phyloP scores from a whole-genome alignment of 257 asterid genomes.

The Rhazya stricta region DNA sequence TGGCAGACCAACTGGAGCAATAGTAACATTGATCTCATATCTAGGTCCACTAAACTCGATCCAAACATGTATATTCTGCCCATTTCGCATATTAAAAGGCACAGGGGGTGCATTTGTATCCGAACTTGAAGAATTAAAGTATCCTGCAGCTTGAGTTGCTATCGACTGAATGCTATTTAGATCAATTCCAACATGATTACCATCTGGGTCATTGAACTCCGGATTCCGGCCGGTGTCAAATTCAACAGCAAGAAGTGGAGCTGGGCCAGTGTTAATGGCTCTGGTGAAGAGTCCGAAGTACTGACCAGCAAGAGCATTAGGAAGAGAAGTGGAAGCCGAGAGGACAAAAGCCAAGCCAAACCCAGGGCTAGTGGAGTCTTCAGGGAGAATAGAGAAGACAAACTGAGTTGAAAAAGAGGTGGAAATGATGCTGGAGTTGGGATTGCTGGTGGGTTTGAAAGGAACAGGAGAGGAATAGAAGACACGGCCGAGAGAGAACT shows the following conservation, averaged over 20 bases:
- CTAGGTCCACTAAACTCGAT: constrained; percentile 59
- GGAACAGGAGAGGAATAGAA: constrained; percentile 48
- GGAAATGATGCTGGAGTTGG: constrained; percentile 34
- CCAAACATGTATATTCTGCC: constrained; percentile 70
- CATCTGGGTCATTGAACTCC: constrained; percentile 56
- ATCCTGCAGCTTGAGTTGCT: constrained; percentile 39
- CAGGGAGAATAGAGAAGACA: constrained; percentile 67
- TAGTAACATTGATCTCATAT: constrained; percentile 56
- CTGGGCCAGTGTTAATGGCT: constrained; percentile 28
- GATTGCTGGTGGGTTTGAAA: constrained; percentile 25
- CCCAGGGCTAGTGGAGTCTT: constrained; percentile 59
- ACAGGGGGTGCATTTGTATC: constrained; percentile 26
- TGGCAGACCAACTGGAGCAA: constrained; percentile 56
- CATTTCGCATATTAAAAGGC: constrained; percentile 49
- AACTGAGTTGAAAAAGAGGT: constrained; percentile 72
- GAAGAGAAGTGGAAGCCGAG: constrained; percentile 47
- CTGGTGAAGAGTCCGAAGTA: constrained; percentile 57
- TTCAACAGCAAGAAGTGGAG: constrained; percentile 61
- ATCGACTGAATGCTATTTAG: constrained; percentile 44
- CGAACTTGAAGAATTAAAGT: constrained; percentile 22
- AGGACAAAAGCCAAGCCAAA: constrained; percentile 76
- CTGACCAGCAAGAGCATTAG: constrained; percentile 54
- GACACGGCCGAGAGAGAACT: constrained; percentile 55
- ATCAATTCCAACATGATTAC: constrained; percentile 60
- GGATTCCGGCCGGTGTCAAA: constrained; percentile 72